Evolutionary conservation across 176 grass and related monocot genomes (phyloP).

Genomic region (Raddia guianensis): DNA sequence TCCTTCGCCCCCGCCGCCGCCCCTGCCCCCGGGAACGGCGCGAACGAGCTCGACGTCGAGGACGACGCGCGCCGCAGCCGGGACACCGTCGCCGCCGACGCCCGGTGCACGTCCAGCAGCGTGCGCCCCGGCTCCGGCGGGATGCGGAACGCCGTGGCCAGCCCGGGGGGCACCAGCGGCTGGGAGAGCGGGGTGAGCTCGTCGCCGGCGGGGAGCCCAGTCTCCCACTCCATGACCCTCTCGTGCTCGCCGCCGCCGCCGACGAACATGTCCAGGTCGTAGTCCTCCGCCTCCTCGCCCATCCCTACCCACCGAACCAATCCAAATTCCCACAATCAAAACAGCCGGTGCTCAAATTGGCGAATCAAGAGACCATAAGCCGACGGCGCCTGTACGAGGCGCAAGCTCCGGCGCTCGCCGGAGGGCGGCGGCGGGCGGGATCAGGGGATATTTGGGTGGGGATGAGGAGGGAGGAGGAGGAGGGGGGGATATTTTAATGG

Average conservation of each 20-base stretch:
- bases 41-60: conserved; percentile 20
- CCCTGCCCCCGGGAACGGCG: neutral
- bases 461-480: neutral
- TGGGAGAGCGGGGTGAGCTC: conserved; percentile 74
- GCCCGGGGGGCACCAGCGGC: conserved; percentile 62
- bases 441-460: conserved; percentile 12
- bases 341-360: neutral
- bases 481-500: conserved; percentile 1
- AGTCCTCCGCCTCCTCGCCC: conserved; percentile 52
- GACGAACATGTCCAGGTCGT: conserved; percentile 24
- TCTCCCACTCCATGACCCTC: conserved; percentile 73
- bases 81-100: conserved; percentile 65
- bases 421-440: neutral
- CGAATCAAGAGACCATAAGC: neutral
- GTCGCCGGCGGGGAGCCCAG: conserved; percentile 54
- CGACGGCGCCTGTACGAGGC: too few species aligned
- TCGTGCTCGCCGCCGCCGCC: conserved; percentile 29
- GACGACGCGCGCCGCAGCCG: conserved; percentile 44
- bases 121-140: conserved; percentile 68
- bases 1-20: neutral
- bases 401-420: neutral
- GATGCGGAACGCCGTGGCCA: conserved; percentile 85
- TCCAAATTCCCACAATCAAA: too few species aligned
- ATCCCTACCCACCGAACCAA: neutral
- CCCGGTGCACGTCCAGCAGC: conserved; percentile 67